Base-by-base conservation (phyloP, 371 early-diverging fungal genomes). In the Syncephalis fuscata region DNA sequence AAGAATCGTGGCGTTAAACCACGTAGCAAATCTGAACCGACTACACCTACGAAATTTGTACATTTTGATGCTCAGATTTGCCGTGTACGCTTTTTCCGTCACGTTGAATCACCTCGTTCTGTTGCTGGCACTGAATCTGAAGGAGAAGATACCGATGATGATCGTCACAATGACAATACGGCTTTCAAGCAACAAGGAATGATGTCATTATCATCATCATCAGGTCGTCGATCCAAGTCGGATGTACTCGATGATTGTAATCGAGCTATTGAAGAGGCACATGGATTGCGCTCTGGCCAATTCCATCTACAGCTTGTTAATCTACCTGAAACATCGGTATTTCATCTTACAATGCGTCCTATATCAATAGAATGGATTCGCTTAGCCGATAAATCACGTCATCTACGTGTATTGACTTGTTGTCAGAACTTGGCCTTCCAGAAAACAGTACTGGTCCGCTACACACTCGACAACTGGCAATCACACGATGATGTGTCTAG, bases 341-440 rank as follows among this genome's bases (percentile, higher is more conserved):
- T 32, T 11, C 32, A 32, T 11, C 11, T 32, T 4, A 32, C 32
- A 4, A 32, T 32, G 32, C 32, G 32, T 7, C 32, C 32, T 7
- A 32, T 32, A 4, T 32, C 32, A 20, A 19, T 49, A 20, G 49
- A 49, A 23, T 26, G 19, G 16, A 24, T 49, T 43, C 27, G 27
- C 8, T 20, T 40, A 10, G 49, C 40, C 16, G 10, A n/a, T 8
- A 42, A 49, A 15, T 15, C 7, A 9, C 23, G 32, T 32, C 32
- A 32, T 11, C 11, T 49, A 9, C 21, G 40, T 14, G 49, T 40
- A 15, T 24, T 27, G 15, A 42, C 42, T 3, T 26, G 51, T 17
- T 54, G 53, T 10, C 51, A 47, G 38, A 61, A 61, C 46, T 9
- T 57, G 11, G 53, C 51, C 17, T 61, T 48, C 39, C 51, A 57